Evolutionary conservation across 2,329 filamentous ascomycete genomes (phyloP).

Genomic region (Trichoderma sp.): DNA sequence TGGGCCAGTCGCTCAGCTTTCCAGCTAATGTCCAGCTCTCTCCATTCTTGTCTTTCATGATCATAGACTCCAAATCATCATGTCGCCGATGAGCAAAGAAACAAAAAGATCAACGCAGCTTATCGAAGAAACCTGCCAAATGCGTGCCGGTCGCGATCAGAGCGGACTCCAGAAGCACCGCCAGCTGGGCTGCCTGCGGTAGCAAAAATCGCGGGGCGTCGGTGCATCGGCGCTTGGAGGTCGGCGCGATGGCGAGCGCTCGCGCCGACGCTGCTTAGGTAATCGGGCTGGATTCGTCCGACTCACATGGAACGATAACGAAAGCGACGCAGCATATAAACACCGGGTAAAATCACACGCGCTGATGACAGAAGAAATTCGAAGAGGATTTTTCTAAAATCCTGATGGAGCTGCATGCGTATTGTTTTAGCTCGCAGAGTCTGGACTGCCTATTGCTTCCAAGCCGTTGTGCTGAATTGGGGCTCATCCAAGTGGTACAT

Average conservation of each 20-base stretch:
- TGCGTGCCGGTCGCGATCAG: background rate
- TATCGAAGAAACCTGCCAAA: too few species aligned
- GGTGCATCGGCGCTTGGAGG: background rate
- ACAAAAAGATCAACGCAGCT: too few species aligned
- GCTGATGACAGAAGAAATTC: background rate
- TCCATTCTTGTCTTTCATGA: too few species aligned
- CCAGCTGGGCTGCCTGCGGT: background rate
- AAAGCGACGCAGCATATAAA: background rate
- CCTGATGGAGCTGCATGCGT: background rate
- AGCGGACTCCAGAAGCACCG: background rate
- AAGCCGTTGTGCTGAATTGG: background rate
- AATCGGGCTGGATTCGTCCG: background rate
- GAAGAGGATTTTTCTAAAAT: background rate
- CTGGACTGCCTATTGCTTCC: background rate
- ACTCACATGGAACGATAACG: background rate
- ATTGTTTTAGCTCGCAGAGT: background rate
- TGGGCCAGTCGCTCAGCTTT: background rate
- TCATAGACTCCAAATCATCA: background rate
- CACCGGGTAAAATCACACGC: too few species aligned
- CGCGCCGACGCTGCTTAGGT: slow-evolving; percentile 13
- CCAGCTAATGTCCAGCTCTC: too few species aligned
- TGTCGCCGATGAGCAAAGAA: too few species aligned
- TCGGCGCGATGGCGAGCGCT: background rate
- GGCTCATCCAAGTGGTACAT: background rate
- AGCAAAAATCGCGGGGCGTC: background rate